Evolutionary conservation across 768 basidiomycete genomes (phyloP), one percentile per base, ranked within the genome.

Genomic region (Russula earlei): DNA sequence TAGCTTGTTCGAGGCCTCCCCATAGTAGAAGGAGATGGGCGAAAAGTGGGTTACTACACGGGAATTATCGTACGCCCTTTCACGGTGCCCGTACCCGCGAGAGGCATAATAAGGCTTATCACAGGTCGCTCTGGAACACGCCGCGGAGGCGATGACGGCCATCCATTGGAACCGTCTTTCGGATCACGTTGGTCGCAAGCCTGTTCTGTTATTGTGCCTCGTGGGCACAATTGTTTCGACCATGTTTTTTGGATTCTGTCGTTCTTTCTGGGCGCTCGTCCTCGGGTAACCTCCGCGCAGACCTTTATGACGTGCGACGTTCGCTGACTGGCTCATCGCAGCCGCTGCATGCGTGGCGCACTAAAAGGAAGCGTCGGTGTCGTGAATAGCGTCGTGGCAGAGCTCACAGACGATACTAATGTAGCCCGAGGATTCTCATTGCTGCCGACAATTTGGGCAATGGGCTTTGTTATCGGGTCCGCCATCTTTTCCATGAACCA

Each of bases 351-450:
- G 2, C 66, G 68, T 22, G 74, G 71, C 11, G 17, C 66, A 5
- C 59, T 75, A 24, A 73, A 74, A 44, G 73, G 74, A 4, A 70
- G 74, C 36, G 11, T 67, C 4, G 70, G 70, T 15, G 66, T 67
- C 31, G 62, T 63, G 40, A 67, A 67, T 34, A 61, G 58, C 33
- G 52, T 62, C 45, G 54, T 66, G 29, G 38, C 57, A 62, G 72
- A 73, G 51, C 65, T 85, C 33, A 81, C 83, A 0, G 82, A 85
- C 63, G 68, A 75, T 0, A 77, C 79, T 0, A 85, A 85, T 62
- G 72, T 75, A 41, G 74, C 75, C 14, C 67, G 68, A 34, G 75
- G 67, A 0, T 69, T 73, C 31, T 63, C 33, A 22, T 81, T 69
- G 17, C 45, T 75, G 27, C 70, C 74, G 4, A 56, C 71, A 0